These are phyloP conservation scores for Escovopsis sp. DNA, from an alignment of 2,329 filamentous ascomycete species.

Conservation along the genomic window DNA sequence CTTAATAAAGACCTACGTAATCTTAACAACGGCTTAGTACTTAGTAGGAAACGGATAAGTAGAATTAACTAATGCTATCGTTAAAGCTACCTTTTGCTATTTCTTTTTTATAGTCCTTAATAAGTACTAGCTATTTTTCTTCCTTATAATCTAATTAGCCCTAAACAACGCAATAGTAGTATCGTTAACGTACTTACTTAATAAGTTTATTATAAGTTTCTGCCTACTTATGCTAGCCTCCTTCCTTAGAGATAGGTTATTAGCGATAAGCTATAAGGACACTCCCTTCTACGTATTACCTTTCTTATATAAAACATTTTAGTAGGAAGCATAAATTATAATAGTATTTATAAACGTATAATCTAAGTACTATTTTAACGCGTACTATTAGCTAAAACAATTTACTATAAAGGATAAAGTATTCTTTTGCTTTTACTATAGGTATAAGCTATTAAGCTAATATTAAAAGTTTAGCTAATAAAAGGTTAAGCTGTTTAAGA, in stretches of 20 bases:
- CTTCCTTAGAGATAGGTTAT: too few species aligned
- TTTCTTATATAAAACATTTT: background rate
- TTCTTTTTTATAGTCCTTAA: background rate
- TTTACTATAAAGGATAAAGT: background rate
- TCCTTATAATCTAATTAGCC: background rate
- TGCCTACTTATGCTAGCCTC: background rate
- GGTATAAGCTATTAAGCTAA: too few species aligned
- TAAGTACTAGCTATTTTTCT: background rate
- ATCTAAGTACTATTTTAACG: background rate
- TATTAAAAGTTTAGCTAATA: too few species aligned
- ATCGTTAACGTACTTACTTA: background rate
- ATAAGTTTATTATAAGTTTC: conserved; percentile 1
- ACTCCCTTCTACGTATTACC: background rate
- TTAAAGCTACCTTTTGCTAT: background rate
- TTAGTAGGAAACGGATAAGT: too few species aligned
- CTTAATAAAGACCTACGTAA: background rate
- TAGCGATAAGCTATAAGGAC: background rate
- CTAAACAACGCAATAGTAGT: background rate
- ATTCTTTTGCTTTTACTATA: too few species aligned
- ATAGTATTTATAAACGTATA: background rate
- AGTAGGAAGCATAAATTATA: background rate
- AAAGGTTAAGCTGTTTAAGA: background rate
- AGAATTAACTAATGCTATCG: background rate
- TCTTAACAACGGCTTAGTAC: background rate
- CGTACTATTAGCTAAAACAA: background rate